These are phyloP conservation scores for Cubamyces sp. DNA, from an alignment of 768 basidiomycete genomes.

Conservation along the genomic window DNA sequence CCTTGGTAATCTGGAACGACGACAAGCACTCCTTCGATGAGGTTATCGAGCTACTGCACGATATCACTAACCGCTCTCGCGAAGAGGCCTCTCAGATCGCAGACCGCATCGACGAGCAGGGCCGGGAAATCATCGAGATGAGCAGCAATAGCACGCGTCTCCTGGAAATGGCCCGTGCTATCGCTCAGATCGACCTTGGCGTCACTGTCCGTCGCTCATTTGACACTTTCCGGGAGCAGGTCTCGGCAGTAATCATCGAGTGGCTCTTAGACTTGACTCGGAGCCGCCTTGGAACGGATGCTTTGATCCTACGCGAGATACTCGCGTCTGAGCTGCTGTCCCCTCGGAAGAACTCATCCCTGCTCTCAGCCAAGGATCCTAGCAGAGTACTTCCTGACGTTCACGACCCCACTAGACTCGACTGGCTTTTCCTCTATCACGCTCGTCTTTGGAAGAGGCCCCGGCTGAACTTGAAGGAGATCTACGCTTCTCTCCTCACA, in stretches of 20 bases:
- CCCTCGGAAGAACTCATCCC: constrained; percentile 57
- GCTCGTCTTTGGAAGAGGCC: constrained; percentile 86
- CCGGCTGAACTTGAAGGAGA: constrained; percentile 77
- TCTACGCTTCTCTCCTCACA: constrained; percentile 76
- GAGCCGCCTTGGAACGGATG: constrained; percentile 68
- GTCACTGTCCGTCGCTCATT: constrained; percentile 87
- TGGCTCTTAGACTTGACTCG: constrained; percentile 84
- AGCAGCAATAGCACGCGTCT: constrained; percentile 56
- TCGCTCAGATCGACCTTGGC: constrained; percentile 88
- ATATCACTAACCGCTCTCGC: constrained; percentile 51
- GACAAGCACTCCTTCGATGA: constrained; percentile 96
- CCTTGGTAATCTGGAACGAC: constrained; percentile 92
- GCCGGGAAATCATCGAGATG: constrained; percentile 84
- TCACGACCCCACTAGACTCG: constrained; percentile 61
- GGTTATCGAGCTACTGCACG: constrained; percentile 73
- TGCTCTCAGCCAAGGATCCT: constrained; percentile 42
- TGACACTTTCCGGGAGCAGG: constrained; percentile 88
- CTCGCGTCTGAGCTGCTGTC: constrained; percentile 71
- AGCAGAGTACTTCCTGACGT: constrained; percentile 42
- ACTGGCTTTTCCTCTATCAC: constrained; percentile 81
- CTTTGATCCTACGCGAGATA: constrained; percentile 69
- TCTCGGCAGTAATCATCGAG: constrained; percentile 81
- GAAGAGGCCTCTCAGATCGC: constrained; percentile 63
- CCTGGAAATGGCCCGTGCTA: constrained; percentile 76
- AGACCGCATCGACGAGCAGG: constrained; percentile 72